Percentiles rank a stretch among this genome's conserved stretches.
phyloP scores from a whole-genome alignment of 352 stramenopile genomes.

The Phytophthora fragariaefolia region DNA sequence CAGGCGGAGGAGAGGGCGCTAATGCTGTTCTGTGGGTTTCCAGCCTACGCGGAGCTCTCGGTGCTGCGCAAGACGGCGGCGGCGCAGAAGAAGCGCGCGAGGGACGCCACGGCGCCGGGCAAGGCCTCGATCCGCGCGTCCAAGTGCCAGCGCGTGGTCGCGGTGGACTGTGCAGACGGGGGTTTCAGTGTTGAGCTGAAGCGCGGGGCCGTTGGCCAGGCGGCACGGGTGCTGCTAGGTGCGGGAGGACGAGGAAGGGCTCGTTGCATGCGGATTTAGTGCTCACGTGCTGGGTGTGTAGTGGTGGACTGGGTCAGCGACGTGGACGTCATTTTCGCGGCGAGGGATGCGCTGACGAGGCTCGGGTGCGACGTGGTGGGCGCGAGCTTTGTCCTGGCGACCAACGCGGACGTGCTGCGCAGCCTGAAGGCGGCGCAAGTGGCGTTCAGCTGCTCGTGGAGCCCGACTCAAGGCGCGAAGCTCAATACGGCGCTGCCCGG shows the following conservation, averaged over 20 bases:
- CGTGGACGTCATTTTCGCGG: conserved; percentile 50
- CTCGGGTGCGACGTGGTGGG: conserved; percentile 59
- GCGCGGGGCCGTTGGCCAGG: conserved; percentile 26
- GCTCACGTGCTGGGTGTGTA: conserved; percentile 18
- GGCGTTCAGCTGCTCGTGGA: conserved; percentile 57
- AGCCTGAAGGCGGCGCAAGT: conserved; percentile 50
- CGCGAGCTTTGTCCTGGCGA: conserved; percentile 54
- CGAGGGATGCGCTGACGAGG: conserved; percentile 44
- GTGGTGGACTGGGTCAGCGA: conserved; percentile 68
- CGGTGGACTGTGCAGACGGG: conserved; percentile 31
- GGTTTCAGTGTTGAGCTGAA: conserved; percentile 41
- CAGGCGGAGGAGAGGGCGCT: background rate
- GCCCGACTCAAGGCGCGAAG: conserved; percentile 40
- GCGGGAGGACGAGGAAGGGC: background rate
- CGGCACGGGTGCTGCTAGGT: conserved; percentile 43
- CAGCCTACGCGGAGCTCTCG: conserved; percentile 55
- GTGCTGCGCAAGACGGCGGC: conserved; percentile 28
- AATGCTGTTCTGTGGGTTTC: background rate
- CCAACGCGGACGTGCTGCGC: conserved; percentile 39
- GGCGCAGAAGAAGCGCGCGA: conserved; percentile 5
- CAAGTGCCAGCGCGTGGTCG: conserved; percentile 37
- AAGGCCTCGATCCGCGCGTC: conserved; percentile 15
- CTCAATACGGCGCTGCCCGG: conserved; percentile 19
- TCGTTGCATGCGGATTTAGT: background rate
- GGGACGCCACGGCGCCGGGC: conserved; percentile 8